phyloP scores from a whole-genome alignment of 331 rosid genomes.

The Quercus lobata region DNA sequence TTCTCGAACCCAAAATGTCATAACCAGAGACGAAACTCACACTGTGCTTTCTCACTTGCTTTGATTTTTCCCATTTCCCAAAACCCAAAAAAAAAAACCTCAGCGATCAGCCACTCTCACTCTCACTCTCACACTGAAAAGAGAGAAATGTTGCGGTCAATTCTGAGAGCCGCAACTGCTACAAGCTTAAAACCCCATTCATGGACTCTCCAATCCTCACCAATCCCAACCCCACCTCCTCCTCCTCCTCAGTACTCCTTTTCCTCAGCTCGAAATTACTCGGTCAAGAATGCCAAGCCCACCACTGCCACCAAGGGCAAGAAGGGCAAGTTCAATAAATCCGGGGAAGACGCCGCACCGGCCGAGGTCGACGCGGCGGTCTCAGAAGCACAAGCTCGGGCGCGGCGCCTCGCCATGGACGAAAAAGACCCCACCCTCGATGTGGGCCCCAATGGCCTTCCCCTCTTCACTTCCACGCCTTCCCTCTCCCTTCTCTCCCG shows the following conservation, averaged over 20 bases:
- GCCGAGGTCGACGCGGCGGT: constrained; percentile 33
- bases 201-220: constrained; percentile 18
- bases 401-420: constrained; percentile 63
- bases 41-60: not conserved
- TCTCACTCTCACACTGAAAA: not conserved
- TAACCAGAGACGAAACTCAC: not conserved
- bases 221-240: constrained; percentile 7
- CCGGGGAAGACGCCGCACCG: constrained; percentile 8
- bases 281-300: constrained; percentile 33
- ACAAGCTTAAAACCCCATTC: constrained; percentile 9
- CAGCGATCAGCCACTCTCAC: not conserved
- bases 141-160: constrained; percentile 44
- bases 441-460: constrained; percentile 65
- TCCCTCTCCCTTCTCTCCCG: constrained; percentile 58
- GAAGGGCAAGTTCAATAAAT: constrained; percentile 34
- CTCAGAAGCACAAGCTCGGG: constrained; percentile 49
- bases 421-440: constrained; percentile 70
- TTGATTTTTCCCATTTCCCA: not conserved
- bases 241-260: not conserved
- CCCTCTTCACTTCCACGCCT: constrained; percentile 62
- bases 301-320: not conserved
- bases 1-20: not conserved
- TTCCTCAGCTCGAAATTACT: constrained; percentile 21
- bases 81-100: constrained; percentile 34
- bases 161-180: constrained; percentile 35